These are phyloP conservation scores for Myrica gale DNA, from an alignment of 306 rosid genomes.

Conservation along the genomic window DNA sequence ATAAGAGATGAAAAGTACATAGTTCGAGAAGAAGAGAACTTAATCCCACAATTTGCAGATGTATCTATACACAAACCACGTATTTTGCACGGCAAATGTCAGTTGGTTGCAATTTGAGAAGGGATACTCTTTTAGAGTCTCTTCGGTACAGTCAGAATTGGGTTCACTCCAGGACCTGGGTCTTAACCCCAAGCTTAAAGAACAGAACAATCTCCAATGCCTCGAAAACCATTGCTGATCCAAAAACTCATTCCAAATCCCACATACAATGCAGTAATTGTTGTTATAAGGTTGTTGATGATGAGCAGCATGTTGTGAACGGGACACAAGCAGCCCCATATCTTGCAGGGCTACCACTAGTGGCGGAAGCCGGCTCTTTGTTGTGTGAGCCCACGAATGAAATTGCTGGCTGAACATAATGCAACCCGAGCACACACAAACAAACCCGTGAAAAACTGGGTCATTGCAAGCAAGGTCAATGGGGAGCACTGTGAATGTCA, in stretches of 20 bases:
- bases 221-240: conserved; percentile 64
- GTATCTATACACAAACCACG: too few species aligned
- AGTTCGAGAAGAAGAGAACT: too few species aligned
- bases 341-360: conserved; percentile 64
- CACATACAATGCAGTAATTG: conserved; percentile 88
- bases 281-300: conserved; percentile 74
- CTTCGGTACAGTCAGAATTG: conserved; percentile 60
- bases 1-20: too few species aligned
- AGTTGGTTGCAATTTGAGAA: too few species aligned
- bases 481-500: conserved; percentile 66
- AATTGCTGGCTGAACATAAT: conserved; percentile 92
- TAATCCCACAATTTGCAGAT: too few species aligned
- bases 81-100: too few species aligned
- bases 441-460: conserved; percentile 51
- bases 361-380: conserved; percentile 63
- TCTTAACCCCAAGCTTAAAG: conserved; percentile 57
- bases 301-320: conserved; percentile 64
- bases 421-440: conserved; percentile 59
- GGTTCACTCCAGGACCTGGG: conserved; percentile 65
- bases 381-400: conserved; percentile 90
- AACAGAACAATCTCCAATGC: conserved; percentile 70
- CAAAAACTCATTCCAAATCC: conserved; percentile 75
- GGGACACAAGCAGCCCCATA: conserved; percentile 58
- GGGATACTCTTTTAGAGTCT: conserved; percentile 26
- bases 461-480: conserved; percentile 48